These are phyloP conservation scores for Pythium vanterpoolii DNA, from an alignment of 352 stramenopile genomes.

Conservation along the genomic window DNA sequence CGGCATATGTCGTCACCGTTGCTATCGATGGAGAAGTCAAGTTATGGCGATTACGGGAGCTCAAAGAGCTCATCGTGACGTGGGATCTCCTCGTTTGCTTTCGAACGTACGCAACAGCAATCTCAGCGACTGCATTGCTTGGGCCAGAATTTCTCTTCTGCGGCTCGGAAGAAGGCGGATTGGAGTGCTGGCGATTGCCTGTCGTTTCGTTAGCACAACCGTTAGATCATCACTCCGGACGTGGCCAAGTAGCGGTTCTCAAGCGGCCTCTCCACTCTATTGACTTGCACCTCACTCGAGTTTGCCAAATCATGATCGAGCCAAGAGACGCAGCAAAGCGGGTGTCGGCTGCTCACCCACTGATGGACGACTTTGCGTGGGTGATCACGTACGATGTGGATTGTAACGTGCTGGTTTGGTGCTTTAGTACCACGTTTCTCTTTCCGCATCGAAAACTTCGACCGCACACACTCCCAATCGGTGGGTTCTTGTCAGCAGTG, in stretches of 20 bases:
- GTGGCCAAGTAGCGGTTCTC: constrained; percentile 34
- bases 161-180: constrained; percentile 41
- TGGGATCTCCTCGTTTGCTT: constrained; percentile 50
- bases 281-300: constrained; percentile 42
- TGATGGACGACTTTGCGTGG: constrained; percentile 45
- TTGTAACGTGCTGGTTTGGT: constrained; percentile 46
- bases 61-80: not conserved
- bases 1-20: constrained; percentile 24
- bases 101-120: constrained; percentile 31
- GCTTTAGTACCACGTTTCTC: constrained; percentile 46
- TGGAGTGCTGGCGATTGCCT: constrained; percentile 51
- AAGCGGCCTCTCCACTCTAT: constrained; percentile 42
- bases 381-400: constrained; percentile 50
- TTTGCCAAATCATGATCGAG: constrained; percentile 39
- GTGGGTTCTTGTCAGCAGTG: constrained; percentile 5
- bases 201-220: constrained; percentile 1
- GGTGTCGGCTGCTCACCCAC: constrained; percentile 6
- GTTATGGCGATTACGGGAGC: constrained; percentile 27
- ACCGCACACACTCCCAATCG: constrained; percentile 20
- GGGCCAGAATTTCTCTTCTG: constrained; percentile 45
- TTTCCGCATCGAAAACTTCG: constrained; percentile 50
- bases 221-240: not conserved
- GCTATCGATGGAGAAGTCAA: constrained; percentile 45
- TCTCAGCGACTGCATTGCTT: constrained; percentile 34
- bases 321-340: constrained; percentile 13